These are phyloP conservation scores for Calonectria fujianensis DNA, from an alignment of 2,329 filamentous ascomycete genomes.

Conservation along the genomic window DNA sequence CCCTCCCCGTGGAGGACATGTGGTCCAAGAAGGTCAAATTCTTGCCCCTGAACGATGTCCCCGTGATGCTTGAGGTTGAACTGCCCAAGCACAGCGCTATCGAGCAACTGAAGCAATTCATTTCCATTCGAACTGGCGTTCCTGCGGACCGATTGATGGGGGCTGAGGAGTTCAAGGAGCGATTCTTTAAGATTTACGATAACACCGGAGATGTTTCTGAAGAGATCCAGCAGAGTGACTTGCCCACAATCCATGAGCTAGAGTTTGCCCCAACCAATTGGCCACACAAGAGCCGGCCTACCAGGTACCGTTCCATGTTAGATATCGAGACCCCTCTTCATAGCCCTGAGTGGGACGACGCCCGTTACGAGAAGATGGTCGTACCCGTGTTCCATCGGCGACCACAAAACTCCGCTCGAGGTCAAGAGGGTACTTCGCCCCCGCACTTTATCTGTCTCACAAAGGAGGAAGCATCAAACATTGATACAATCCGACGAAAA, in stretches of 20 bases:
- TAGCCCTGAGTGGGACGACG: slow-evolving; percentile 75
- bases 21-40: slow-evolving; percentile 86
- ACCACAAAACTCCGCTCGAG: slow-evolving; percentile 57
- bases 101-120: slow-evolving; percentile 79
- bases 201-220: slow-evolving; percentile 82
- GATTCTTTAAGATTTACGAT: slow-evolving; percentile 91
- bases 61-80: slow-evolving; percentile 85
- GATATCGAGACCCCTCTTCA: slow-evolving; percentile 65
- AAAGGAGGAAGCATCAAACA: slow-evolving; percentile 79
- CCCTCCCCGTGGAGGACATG: slow-evolving; percentile 89
- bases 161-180: slow-evolving; percentile 87
- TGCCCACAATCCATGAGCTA: slow-evolving; percentile 84
- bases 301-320: slow-evolving; percentile 71
- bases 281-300: slow-evolving; percentile 70
- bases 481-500: slow-evolving; percentile 87
- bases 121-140: slow-evolving; percentile 81
- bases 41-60: slow-evolving; percentile 83
- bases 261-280: slow-evolving; percentile 87
- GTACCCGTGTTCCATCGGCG: slow-evolving; percentile 82
- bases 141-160: slow-evolving; percentile 81
- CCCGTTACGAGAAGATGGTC: slow-evolving; percentile 79
- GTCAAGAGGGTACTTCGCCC: slow-evolving; percentile 60
- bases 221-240: slow-evolving; percentile 79
- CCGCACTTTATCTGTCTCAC: slow-evolving; percentile 86
- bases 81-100: slow-evolving; percentile 85